Evolutionary conservation across 1,139 yeast genomes (phyloP).

Genomic region (Hyphopichia pseudoburtonii): DNA sequence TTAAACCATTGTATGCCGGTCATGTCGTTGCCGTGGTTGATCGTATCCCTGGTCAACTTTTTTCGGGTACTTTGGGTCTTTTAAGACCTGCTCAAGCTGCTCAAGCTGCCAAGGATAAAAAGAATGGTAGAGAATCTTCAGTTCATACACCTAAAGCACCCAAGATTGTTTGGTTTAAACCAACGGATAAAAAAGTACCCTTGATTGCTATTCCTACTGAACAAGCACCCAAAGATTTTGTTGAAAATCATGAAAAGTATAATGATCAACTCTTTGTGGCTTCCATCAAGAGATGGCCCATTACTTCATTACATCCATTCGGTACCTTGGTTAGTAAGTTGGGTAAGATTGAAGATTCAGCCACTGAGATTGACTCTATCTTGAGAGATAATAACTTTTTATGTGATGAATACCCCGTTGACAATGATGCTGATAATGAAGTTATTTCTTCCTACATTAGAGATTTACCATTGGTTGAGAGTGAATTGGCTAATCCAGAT

Average conservation of each 20-base stretch:
- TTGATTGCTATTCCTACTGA: conserved; percentile 97
- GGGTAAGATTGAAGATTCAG: conserved; percentile 76
- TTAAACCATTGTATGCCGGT: conserved; percentile 94
- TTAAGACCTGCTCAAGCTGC: conserved; percentile 97
- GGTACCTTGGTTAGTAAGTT: conserved; percentile 88
- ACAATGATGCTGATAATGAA: conserved; percentile 30
- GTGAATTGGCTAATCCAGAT: conserved; percentile 31
- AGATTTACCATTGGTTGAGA: conserved; percentile 40
- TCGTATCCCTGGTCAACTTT: conserved; percentile 94
- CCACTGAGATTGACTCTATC: conserved; percentile 84
- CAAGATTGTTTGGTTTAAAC: conserved; percentile 98
- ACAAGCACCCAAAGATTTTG: conserved; percentile 94
- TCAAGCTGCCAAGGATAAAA: conserved; percentile 72
- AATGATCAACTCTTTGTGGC: conserved; percentile 86
- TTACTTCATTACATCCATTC: conserved; percentile 95
- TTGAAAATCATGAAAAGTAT: conserved; percentile 85
- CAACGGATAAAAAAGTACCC: conserved; percentile 96
- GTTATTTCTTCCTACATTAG: conserved; percentile 17
- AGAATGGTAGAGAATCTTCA: conserved; percentile 49
- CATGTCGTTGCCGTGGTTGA: conserved; percentile 98
- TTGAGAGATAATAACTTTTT: conserved; percentile 90
- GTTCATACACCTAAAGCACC: conserved; percentile 64
- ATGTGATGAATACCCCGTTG: conserved; percentile 76
- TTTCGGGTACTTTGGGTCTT: conserved; percentile 89
- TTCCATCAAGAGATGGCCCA: conserved; percentile 97